Evolutionary conservation across 192 early-diverging fungal genomes (phyloP).

Genomic region (Coemansia sp.): DNA sequence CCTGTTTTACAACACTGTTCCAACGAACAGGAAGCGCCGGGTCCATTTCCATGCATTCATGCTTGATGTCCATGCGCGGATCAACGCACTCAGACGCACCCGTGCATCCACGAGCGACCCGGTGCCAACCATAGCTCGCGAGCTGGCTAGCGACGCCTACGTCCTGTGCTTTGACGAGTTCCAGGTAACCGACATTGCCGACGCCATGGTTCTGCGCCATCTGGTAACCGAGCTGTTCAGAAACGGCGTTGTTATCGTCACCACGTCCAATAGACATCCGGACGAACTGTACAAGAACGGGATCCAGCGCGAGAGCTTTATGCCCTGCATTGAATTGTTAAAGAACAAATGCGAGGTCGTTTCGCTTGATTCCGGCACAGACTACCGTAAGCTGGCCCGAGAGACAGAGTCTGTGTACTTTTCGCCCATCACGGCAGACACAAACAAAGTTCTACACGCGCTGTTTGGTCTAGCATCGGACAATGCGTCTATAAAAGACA

Average conservation of each 20-base stretch:
- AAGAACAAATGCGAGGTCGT: slow-evolving; percentile 80
- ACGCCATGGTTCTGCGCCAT: slow-evolving; percentile 90
- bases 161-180: slow-evolving; percentile 97
- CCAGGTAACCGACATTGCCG: slow-evolving; percentile 93
- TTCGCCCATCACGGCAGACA: slow-evolving; percentile 58
- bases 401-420: slow-evolving; percentile 69
- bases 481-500: slow-evolving; percentile 11
- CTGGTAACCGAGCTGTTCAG: slow-evolving; percentile 81
- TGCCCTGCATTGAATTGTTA: slow-evolving; percentile 88
- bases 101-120: slow-evolving; percentile 61
- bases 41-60: slow-evolving; percentile 99
- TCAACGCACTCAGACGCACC: slow-evolving; percentile 61
- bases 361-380: slow-evolving; percentile 84
- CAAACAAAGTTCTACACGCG: slow-evolving; percentile 36
- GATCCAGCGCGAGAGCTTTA: slow-evolving; percentile 87
- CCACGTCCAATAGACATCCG: slow-evolving; percentile 92
- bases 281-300: slow-evolving; percentile 95
- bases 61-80: slow-evolving; percentile 83
- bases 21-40: slow-evolving; percentile 72
- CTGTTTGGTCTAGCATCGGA: slow-evolving; percentile 38
- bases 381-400: slow-evolving; percentile 76
- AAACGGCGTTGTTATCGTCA: slow-evolving; percentile 84
- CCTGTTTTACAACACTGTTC: slow-evolving; percentile 83
- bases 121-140: slow-evolving; percentile 69
- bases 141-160: slow-evolving; percentile 77